These are phyloP conservation scores for Aspergillus sp. DNA, from an alignment of 2,329 filamentous ascomycete genomes.

Conservation along the genomic window DNA sequence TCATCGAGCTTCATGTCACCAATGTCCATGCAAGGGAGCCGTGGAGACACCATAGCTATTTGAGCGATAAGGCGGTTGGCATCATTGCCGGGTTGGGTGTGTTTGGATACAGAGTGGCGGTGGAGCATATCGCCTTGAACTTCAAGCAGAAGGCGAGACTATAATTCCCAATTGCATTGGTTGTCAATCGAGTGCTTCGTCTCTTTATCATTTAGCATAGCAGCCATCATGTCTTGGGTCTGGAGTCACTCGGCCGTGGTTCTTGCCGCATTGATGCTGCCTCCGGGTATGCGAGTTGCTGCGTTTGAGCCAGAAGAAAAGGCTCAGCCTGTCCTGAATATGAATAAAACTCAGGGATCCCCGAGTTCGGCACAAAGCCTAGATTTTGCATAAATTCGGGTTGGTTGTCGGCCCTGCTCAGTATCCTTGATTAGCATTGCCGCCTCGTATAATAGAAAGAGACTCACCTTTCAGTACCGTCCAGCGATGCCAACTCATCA, in stretches of 20 bases:
- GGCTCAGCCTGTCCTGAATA: slow-evolving; percentile 26
- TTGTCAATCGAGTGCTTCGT: no score
- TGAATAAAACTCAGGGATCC: slow-evolving; percentile 27
- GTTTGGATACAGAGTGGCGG: slow-evolving; percentile 52
- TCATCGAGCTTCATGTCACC: slow-evolving; percentile 67
- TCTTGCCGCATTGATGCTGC: slow-evolving; percentile 13
- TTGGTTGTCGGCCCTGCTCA: slow-evolving; percentile 22
- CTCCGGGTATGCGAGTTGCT: slow-evolving; percentile 15
- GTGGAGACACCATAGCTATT: slow-evolving; percentile 60
- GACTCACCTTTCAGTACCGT: slow-evolving; percentile 41
- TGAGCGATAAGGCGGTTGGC: slow-evolving; percentile 65
- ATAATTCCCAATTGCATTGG: no score
- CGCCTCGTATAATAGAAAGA: no score
- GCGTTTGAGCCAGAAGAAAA: slow-evolving; percentile 23
- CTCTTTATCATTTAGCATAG: no score
- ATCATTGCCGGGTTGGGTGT: slow-evolving; percentile 62
- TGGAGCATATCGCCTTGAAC: slow-evolving; percentile 43
- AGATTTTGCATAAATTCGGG: slow-evolving; percentile 33
- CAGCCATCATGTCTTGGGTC: slow-evolving; percentile 6
- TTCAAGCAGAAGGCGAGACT: slow-evolving; percentile 23
- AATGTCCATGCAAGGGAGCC: slow-evolving; percentile 65
- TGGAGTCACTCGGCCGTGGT: slow-evolving; percentile 9
- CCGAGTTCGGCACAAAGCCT: slow-evolving; percentile 27
- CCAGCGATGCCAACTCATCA: slow-evolving; percentile 49
- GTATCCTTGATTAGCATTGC: slow-evolving; percentile 7